A percentile compares a stretch with the other conserved stretches of the same genome.
These are phyloP conservation scores for Pichiaceae sp. DNA, from an alignment of 1,139 yeast genomes.

Conservation along the genomic window DNA sequence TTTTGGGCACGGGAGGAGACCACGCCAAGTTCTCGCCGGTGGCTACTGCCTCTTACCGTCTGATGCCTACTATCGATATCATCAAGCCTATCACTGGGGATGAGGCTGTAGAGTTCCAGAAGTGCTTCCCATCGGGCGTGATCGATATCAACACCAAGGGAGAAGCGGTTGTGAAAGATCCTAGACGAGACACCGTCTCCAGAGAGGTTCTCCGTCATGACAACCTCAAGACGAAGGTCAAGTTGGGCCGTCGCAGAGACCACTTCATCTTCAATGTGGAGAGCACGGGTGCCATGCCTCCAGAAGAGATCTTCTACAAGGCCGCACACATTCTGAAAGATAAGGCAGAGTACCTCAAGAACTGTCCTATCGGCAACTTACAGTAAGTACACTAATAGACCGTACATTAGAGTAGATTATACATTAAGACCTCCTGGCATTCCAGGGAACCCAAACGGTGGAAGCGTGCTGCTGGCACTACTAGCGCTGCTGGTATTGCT, in stretches of 20 bases:
- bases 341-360: conserved; percentile 76
- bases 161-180: conserved; percentile 74
- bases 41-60: conserved; percentile 92
- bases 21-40: conserved; percentile 98
- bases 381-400: conserved; percentile 8
- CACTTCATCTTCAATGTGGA: conserved; percentile 93
- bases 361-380: conserved; percentile 62
- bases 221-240: conserved; percentile 82
- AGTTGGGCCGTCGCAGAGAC: conserved; percentile 83
- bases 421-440: background rate
- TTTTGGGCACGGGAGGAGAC: conserved; percentile 86
- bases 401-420: background rate
- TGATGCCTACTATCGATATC: conserved; percentile 86
- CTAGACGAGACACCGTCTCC: conserved; percentile 92
- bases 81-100: conserved; percentile 67
- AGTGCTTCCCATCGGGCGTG: conserved; percentile 91
- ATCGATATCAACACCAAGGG: conserved; percentile 64
- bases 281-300: conserved; percentile 93
- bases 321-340: conserved; percentile 76
- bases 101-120: conserved; percentile 70
- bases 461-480: background rate
- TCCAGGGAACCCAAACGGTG: background rate
- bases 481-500: background rate
- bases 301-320: conserved; percentile 91
- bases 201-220: conserved; percentile 92